Conservation (phyloP, 2,329 filamentous ascomycete species). For the Neofusicoccum kwambonambiense region DNA sequence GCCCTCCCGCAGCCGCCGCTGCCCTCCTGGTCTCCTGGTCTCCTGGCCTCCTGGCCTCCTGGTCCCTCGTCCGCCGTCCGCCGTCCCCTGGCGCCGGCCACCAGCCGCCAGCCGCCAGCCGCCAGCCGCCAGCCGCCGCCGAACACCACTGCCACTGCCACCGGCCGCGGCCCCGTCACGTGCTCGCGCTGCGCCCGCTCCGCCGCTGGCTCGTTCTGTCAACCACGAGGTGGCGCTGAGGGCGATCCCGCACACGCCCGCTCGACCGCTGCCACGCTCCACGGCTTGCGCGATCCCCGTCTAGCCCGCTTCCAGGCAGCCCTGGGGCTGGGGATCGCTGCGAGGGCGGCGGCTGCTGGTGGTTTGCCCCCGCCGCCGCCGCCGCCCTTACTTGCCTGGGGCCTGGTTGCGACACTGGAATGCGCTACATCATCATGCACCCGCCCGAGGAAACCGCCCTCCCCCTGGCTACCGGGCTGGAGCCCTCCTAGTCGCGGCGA, state of each 20-base stretch:
- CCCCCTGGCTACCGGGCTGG: not conserved
- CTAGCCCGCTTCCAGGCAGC: not conserved
- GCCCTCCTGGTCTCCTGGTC: too few relatives aligned
- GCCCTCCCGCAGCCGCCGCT: not conserved
- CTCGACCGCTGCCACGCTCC: not conserved
- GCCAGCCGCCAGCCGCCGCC: not conserved
- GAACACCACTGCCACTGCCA: not conserved
- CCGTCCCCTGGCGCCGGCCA: too few relatives aligned
- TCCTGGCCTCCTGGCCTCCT: too few relatives aligned
- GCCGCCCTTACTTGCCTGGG: not conserved
- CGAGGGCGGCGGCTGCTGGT: not conserved
- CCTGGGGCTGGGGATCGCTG: not conserved
- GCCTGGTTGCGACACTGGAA: not conserved
- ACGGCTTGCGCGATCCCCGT: not conserved
- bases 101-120: not conserved
- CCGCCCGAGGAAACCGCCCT: not conserved
- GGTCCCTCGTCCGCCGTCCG: too few relatives aligned
- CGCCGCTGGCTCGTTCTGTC: not conserved
- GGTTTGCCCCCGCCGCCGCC: not conserved
- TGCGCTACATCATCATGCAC: conserved; percentile 10
- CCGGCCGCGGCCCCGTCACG: not conserved
- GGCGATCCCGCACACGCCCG: conserved; percentile 10
- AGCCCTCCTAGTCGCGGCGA: not conserved
- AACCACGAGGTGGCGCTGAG: conserved; percentile 8
- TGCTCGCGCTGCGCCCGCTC: not conserved